Conservation (phyloP, 2,329 filamentous ascomycete species). For the Dactylella cylindrospora region DNA sequence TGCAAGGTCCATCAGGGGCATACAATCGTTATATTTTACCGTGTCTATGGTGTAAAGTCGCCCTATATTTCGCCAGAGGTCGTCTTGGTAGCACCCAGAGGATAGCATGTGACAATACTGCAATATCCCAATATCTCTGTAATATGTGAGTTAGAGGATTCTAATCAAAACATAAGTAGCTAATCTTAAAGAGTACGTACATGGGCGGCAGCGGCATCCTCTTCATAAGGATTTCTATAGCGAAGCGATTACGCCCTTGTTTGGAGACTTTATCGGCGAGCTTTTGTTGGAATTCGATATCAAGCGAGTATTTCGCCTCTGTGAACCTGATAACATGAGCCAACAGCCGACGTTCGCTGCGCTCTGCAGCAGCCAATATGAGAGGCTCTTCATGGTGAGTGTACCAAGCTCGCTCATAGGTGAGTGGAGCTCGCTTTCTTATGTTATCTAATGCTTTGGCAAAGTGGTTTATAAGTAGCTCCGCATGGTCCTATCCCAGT, state of each 20-base stretch:
- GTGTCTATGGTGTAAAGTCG: no score
- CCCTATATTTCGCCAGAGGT: conserved; percentile 17
- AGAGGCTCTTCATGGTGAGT: conserved; percentile 22
- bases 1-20: conserved; percentile 1
- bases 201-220: conserved; percentile 29
- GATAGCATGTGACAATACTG: conserved; percentile 40
- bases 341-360: conserved; percentile 30
- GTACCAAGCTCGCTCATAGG: conserved; percentile 26
- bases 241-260: conserved; percentile 7
- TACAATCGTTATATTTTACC: no score
- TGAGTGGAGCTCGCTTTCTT: conserved; percentile 19
- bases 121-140: conserved; percentile 28
- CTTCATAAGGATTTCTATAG: conserved; percentile 6
- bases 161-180: no score
- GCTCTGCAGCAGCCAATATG: conserved; percentile 27
- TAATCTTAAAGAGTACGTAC: no score
- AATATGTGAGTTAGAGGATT: no score
- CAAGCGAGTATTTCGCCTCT: conserved; percentile 30
- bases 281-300: conserved; percentile 21
- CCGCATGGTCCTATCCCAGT: conserved; percentile 21
- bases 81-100: conserved; percentile 17
- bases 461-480: conserved; percentile 25
- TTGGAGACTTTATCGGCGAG: conserved; percentile 26
- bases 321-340: conserved; percentile 28
- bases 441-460: conserved; percentile 28